These are phyloP conservation scores for Neurospora sp. DNA, from an alignment of 495 filamentous ascomycete species.

Conservation along the genomic window DNA sequence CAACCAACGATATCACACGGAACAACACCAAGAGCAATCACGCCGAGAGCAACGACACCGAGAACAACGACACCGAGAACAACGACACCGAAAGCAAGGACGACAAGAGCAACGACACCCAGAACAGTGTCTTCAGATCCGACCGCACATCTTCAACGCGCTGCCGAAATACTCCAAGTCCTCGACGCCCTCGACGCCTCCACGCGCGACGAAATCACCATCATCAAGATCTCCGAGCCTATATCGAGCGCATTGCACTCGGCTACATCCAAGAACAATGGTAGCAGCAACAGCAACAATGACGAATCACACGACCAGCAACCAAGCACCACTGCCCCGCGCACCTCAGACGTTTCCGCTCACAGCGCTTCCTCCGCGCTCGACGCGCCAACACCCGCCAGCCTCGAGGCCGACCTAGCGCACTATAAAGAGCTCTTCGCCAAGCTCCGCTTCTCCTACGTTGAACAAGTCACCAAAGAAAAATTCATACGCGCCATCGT, in stretches of 20 bases:
- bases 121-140: slow-evolving; percentile 3
- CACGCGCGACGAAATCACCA: slow-evolving; percentile 47
- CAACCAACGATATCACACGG: not conserved
- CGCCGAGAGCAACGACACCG: not conserved
- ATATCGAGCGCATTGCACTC: slow-evolving; percentile 39
- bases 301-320: slow-evolving; percentile 5
- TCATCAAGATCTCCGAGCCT: slow-evolving; percentile 67
- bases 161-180: slow-evolving; percentile 18
- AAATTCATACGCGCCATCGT: slow-evolving; percentile 71
- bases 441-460: slow-evolving; percentile 90
- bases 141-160: slow-evolving; percentile 8
- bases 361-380: slow-evolving; percentile 34
- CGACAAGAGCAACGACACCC: not conserved
- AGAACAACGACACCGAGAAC: not conserved
- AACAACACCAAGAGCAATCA: not conserved
- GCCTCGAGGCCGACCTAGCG: slow-evolving; percentile 71
- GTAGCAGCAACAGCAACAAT: slow-evolving; percentile 26
- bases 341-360: slow-evolving; percentile 59
- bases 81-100: not conserved
- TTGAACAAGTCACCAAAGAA: slow-evolving; percentile 73
- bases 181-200: slow-evolving; percentile 26
- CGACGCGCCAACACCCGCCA: slow-evolving; percentile 61
- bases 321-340: slow-evolving; percentile 12
- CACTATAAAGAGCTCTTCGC: slow-evolving; percentile 94
- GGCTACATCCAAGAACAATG: slow-evolving; percentile 10